Base-by-base conservation (phyloP, 2,329 filamentous ascomycete genomes). In the Neonectria faginata region DNA sequence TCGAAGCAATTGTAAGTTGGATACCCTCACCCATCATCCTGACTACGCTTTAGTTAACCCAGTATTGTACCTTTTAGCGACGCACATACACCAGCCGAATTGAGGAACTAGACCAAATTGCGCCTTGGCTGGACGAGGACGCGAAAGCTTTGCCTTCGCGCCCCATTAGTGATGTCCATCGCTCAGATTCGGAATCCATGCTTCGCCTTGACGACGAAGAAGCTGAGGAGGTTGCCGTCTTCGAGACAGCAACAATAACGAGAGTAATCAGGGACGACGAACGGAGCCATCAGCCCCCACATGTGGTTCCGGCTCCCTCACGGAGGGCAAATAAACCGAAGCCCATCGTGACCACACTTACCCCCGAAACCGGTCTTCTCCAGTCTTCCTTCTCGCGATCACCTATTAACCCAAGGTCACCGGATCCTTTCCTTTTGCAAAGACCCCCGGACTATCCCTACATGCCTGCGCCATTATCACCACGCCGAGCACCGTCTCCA, bases 71-170 rank as follows among this genome's bases (percentile, higher is more conserved):
- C 10, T 33, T 12, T 8, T 72, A 97, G 93, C 90, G 93, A 74
- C 89, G 91, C 69, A 97, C 95, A 2, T 99, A 99, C 78, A 93
- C 91, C 56, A 93, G 91, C 62, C 91, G 96, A 60, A 97, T 98
- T 70, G 90, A 91, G 52, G 96, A 99, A 77, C 83, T 99, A 44
- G 88, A 92, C 72, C 89, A 91, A 68, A 88, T 96, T 74, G 83
- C 89, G 70, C 84, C 89, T 78, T 77, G 85, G 78, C 74, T 84
- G 70, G 70, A 80, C 67, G 71, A 73, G 66, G 85, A 87, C 57
- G 89, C 88, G 55, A 97, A 97, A 77, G 91, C 91, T 27, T 83
- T 98, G 10, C 95, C 95, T 33, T 88, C 84, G 5, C 82, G 86
- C 20, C 89, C 89, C 0, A 89, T 89, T 70, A 92, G 91, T 75